Conservation (phyloP, 768 basidiomycete species). For the Neoboletus magnificus region DNA sequence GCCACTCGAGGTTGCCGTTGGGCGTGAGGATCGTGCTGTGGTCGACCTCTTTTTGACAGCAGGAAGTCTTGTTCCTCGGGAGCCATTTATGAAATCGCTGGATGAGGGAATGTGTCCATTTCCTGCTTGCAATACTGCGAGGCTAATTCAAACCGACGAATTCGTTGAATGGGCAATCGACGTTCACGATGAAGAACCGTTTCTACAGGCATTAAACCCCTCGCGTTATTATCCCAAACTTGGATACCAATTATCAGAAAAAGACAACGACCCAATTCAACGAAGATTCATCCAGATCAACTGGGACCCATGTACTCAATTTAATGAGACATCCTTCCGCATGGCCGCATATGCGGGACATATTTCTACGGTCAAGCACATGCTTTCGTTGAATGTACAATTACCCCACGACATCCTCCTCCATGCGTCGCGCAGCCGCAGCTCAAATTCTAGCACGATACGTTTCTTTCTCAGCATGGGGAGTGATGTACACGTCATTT, state of each 20-base stretch:
- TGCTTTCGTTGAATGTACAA: background rate
- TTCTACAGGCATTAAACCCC: background rate
- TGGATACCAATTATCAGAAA: background rate
- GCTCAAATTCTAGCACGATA: background rate
- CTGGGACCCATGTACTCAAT: background rate
- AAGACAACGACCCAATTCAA: background rate
- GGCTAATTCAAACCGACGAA: background rate
- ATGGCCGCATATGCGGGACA: slow-evolving; percentile 3
- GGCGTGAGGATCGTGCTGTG: background rate
- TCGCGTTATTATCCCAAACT: background rate
- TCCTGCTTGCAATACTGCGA: background rate
- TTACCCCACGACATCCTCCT: slow-evolving; percentile 9
- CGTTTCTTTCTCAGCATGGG: too few relatives aligned
- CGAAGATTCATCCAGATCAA: slow-evolving; percentile 4
- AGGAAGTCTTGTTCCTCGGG: background rate
- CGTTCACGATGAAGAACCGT: background rate
- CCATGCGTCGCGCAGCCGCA: background rate
- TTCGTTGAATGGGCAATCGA: background rate
- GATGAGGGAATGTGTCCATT: background rate
- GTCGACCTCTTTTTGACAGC: background rate
- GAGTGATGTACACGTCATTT: too few relatives aligned
- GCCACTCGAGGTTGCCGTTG: background rate
- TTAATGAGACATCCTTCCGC: background rate
- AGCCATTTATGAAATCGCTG: background rate
- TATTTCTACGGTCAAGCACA: background rate